Base-by-base conservation (phyloP, 2,329 filamentous ascomycete genomes). In the Teratosphaeria zuluensis region DNA sequence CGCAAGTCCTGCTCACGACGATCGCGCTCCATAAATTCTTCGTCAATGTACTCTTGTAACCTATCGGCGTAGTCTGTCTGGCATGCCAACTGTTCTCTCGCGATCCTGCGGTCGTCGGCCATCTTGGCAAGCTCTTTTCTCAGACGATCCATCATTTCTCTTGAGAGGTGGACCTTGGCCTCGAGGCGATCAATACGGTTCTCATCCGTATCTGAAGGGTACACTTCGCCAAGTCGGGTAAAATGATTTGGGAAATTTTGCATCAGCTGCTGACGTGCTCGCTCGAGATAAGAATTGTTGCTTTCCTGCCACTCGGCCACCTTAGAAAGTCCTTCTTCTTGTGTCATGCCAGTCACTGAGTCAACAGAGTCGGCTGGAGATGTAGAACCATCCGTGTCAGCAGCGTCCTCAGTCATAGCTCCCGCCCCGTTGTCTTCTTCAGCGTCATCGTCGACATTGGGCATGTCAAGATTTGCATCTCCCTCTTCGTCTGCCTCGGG, bases 301-400 rank as follows among this genome's bases (percentile, higher is more conserved):
- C 30, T 16, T 8, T 21, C 28, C 12, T 51, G 8, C 19, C 51
- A 60, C 7, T 42, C 52, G 12, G 16, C 21, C 3, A 31, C 32
- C 8, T 28, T n/a, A 6, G 28, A 19, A 24, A 57, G 28, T 19
- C 59, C 59, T 54, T 60, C 53, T 21, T n/a, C n/a, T 30, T 58
- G 56, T 14, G 52, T 58, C 59, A 60, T 55, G n/a, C 56, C 56
- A 16, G 59, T 60, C 6, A 48, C 42, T 6, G 59, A 60, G 14
- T 60, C 59, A 3, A 60, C 31, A 46, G 59, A 60, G 6, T 53
- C 14, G 31, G 51, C 31, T 21, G 56, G 56, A 31, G 52, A 54
- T 16, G 5, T 48, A 19, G 33, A 14, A 7, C 42, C 51, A 30
- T 53, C 21, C n/a, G 14, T 19, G 14, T 46, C 24, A 3, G n/a